Evolutionary conservation across 2,329 filamentous ascomycete species (phyloP).

Genomic region (Didymella keratinophila): DNA sequence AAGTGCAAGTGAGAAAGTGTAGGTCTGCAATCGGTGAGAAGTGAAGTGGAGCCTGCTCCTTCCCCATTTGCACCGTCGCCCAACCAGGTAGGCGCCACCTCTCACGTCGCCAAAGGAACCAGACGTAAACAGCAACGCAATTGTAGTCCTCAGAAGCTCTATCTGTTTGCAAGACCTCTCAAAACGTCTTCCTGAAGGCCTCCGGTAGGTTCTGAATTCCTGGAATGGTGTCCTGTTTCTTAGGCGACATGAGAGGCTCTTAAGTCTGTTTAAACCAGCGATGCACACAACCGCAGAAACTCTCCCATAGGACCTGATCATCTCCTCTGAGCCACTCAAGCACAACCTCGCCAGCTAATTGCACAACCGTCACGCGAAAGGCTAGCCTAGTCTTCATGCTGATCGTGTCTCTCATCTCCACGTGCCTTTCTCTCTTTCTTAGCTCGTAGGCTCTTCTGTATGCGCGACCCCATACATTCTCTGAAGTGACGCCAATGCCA

Average conservation of each 20-base stretch:
- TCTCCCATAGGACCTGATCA: slow-evolving; percentile 80
- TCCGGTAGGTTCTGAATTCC: too few species aligned
- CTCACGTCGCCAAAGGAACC: too few species aligned
- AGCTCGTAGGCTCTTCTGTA: slow-evolving; percentile 68
- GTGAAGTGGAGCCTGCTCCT: too few species aligned
- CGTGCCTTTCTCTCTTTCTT: slow-evolving; percentile 29
- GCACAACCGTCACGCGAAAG: slow-evolving; percentile 50
- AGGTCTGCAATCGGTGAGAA: too few species aligned
- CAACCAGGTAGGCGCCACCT: too few species aligned
- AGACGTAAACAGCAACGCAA: too few species aligned
- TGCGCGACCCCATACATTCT: slow-evolving; percentile 80
- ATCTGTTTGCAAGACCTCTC: too few species aligned
- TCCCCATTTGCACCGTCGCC: too few species aligned
- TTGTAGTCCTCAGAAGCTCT: too few species aligned
- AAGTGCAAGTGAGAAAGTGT: neutral
- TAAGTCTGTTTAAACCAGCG: slow-evolving; percentile 19
- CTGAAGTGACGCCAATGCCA: slow-evolving; percentile 70
- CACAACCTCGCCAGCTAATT: slow-evolving; percentile 49
- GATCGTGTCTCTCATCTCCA: slow-evolving; percentile 25
- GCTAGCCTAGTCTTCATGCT: slow-evolving; percentile 1
- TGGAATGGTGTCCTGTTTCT: too few species aligned
- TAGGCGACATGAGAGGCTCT: too few species aligned
- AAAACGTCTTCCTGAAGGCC: too few species aligned
- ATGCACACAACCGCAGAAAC: slow-evolving; percentile 75
- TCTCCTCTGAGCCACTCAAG: slow-evolving; percentile 78